These are phyloP conservation scores for Colletotrichum eremochloae DNA, from an alignment of 2,329 filamentous ascomycete species.

Conservation along the genomic window DNA sequence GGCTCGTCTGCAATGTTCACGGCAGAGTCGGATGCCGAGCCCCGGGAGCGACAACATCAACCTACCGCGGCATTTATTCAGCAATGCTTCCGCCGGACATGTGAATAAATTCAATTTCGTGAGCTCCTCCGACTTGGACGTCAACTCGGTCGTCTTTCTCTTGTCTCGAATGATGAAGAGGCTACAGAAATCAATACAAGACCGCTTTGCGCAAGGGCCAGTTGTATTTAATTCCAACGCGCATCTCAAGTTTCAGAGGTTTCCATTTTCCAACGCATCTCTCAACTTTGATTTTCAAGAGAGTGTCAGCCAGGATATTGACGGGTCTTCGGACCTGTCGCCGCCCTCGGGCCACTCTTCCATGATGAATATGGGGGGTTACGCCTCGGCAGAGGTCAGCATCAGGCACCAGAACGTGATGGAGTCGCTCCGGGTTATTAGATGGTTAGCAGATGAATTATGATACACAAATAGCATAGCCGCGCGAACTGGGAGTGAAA, in stretches of 20 bases:
- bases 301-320: constrained; percentile 22
- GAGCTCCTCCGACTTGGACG: constrained; percentile 33
- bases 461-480: constrained; percentile 12
- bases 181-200: constrained; percentile 32
- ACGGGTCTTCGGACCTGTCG: constrained; percentile 19
- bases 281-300: constrained; percentile 33
- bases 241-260: background rate
- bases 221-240: background rate
- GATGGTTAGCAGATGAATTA: constrained; percentile 39
- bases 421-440: constrained; percentile 37
- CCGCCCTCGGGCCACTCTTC: constrained; percentile 10
- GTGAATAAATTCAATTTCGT: constrained; percentile 25
- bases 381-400: constrained; percentile 26
- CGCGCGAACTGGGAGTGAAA: background rate
- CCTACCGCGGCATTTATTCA: constrained; percentile 30
- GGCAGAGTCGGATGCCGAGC: constrained; percentile 33
- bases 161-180: constrained; percentile 36
- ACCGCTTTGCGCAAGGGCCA: constrained; percentile 13
- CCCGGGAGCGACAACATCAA: constrained; percentile 27
- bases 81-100: background rate
- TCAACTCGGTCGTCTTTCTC: constrained; percentile 35
- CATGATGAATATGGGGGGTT: constrained; percentile 26
- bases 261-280: background rate
- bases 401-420: constrained; percentile 32
- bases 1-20: constrained; percentile 29